Base-by-base conservation (phyloP, 495 filamentous ascomycete genomes). In the Neurospora cerealis region DNA sequence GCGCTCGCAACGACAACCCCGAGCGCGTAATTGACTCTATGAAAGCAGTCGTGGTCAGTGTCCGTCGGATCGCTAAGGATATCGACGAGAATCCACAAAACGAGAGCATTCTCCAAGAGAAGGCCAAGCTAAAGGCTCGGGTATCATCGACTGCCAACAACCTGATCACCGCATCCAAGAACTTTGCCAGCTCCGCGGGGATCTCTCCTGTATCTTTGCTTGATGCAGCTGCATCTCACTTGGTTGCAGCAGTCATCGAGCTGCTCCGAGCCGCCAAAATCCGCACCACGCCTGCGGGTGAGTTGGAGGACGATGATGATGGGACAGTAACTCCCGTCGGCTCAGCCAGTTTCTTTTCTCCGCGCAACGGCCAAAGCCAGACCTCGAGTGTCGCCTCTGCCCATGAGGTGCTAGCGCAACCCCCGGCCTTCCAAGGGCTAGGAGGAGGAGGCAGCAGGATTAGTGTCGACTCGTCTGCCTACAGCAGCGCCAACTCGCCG, bases 81-180 rank as follows among this genome's bases (percentile, higher is more conserved):
- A 88, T 95, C 40, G 89, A 92, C 70, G 86, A 88, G 69, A 85
- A 87, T 37, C 81, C 86, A 8, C 85, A 75, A 71, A 87, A 80
- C 73, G 86, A 79, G 79, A 86, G 81, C 73, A 76, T 77, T 28
- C 74, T 79, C n/a, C 83, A 86, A 72, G 85, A 88, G 74, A 87
- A 88, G 69, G 79, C 83, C 34, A 96, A 92, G 82, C 86, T 94
- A 62, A 95, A 93, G 77, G 86, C 88, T 3, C 88, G 91, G 10
- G 91, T 98, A 15, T 95, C 93, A 32, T 92, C 91, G 6, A 97
- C 96, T 15, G 93, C 96, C 37, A 99, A 98, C 85, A 97, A 97
- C 76, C 83, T 98, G 73, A 97, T 97, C 75, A 98, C 94, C 17
- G 94, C 95, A 4, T 91, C 92, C 28, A 97, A 95, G 84, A 97